Base-by-base conservation (phyloP, 495 filamentous ascomycete genomes). In the Aspergillus asperescens region DNA sequence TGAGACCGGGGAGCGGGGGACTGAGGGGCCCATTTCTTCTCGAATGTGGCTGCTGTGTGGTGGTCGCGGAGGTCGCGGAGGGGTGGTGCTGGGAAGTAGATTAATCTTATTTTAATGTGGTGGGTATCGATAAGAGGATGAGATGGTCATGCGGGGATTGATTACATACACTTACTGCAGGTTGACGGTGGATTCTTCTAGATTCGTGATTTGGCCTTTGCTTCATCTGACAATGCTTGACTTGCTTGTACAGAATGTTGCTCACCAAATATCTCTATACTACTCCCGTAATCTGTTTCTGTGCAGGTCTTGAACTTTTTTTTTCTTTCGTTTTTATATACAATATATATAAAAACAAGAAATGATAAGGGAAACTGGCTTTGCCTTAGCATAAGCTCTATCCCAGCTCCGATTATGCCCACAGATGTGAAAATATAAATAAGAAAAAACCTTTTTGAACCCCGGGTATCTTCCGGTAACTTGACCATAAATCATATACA, bases 1-100 rank as follows among this genome's bases (percentile, higher is more conserved):
- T 22, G 84, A 78, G 55, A 88, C 74, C 32, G 75, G 68, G 34
- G 81, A 81, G 57, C 86, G 84, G 56, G 73, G 73, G 48, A 55
- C 64, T 55, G 69, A 62, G 50, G 69, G 67, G 24, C 61, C 63
- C 70, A 78, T 77, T 31, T 29, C 13, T 44, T 20, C 50, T 13
- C 27, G 18, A 1, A 13, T 28, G 22, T 3, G 2, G 5, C 16
- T 27, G 27, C 12, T 27, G 13, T 43, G 5, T 28, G 46, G 23
- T 25, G 20, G 15, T 3, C 2, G 13, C 15, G n/a, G 10, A 34
- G 62, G 34, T 44, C 41, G 39, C 41, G 53, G 22, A 34, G 19
- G 34, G n/a, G 27, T 24, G 9, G 25, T n/a, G n/a, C n/a, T n/a
- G n/a, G n/a, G n/a, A n/a, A n/a, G 37, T 48, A 3, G 32, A 34